phyloP scores from a whole-genome alignment of 352 stramenopile species.

The Phytophthora foliorum region DNA sequence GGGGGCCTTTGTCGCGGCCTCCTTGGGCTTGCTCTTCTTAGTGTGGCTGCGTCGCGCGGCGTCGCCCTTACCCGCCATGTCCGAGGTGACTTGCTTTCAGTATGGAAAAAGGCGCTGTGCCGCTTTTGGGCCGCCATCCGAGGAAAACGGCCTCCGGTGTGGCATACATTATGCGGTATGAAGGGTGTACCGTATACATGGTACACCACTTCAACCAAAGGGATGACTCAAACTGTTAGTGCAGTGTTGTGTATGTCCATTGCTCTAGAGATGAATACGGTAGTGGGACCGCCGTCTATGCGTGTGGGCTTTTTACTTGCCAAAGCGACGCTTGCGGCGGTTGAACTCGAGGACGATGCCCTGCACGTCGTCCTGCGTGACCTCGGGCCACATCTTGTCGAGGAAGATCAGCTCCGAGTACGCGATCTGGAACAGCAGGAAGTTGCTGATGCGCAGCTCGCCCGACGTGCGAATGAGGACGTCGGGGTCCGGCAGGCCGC shows the following conservation, averaged over 20 bases:
- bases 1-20: not conserved
- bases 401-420: slow-evolving; percentile 97
- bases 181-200: not conserved
- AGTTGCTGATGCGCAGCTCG: slow-evolving; percentile 96
- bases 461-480: slow-evolving; percentile 96
- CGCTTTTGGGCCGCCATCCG: slow-evolving; percentile 30
- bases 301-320: slow-evolving; percentile 65
- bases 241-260: too few species aligned
- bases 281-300: not conserved
- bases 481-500: slow-evolving; percentile 92
- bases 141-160: slow-evolving; percentile 14
- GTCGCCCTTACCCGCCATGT: slow-evolving; percentile 34
- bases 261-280: slow-evolving; percentile 11
- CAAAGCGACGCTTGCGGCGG: slow-evolving; percentile 89
- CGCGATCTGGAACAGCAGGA: slow-evolving; percentile 96
- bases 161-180: not conserved
- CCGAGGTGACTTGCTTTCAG: slow-evolving; percentile 29
- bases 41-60: slow-evolving; percentile 33
- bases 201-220: slow-evolving; percentile 13
- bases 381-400: slow-evolving; percentile 96
- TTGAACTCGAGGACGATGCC: slow-evolving; percentile 89
- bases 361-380: slow-evolving; percentile 87
- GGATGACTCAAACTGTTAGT: not conserved
- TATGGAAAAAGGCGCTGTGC: slow-evolving; percentile 23
- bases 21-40: slow-evolving; percentile 43